These are phyloP conservation scores for Sporisorium sorghi DNA, from an alignment of 1,284 basidiomycete genomes.

Conservation along the genomic window DNA sequence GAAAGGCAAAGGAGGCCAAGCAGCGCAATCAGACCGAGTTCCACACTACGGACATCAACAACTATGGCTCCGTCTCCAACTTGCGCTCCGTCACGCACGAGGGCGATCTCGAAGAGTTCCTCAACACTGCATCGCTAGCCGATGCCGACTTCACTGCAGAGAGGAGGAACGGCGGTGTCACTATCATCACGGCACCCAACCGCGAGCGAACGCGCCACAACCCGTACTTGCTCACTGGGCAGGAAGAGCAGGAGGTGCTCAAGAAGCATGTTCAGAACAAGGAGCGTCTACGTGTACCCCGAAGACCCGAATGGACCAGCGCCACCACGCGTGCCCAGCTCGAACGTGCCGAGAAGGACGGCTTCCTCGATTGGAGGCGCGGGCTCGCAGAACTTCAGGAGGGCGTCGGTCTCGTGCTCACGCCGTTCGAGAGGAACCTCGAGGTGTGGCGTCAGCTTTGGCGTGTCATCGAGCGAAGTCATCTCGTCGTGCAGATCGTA, in stretches of 20 bases:
- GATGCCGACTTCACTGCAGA: conserved; percentile 98
- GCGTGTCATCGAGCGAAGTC: conserved; percentile 68
- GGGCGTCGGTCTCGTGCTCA: conserved; percentile 66
- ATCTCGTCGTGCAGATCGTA: conserved; percentile 68
- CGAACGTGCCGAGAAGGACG: conserved; percentile 65
- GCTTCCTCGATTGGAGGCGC: conserved; percentile 68
- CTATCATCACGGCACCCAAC: conserved; percentile 80
- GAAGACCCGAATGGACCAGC: conserved; percentile 64
- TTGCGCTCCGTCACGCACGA: conserved; percentile 96
- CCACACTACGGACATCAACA: conserved; percentile 71
- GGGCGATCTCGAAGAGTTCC: conserved; percentile 92
- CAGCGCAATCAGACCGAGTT: conserved; percentile 57
- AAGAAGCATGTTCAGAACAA: conserved; percentile 63
- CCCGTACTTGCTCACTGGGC: conserved; percentile 85
- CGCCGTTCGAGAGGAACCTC: conserved; percentile 69
- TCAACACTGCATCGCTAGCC: conserved; percentile 93
- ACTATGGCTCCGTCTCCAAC: conserved; percentile 67
- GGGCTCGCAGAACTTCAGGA: conserved; percentile 67
- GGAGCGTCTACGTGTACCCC: conserved; percentile 62
- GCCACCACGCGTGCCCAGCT: conserved; percentile 65
- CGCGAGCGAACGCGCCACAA: conserved; percentile 73
- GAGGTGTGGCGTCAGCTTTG: conserved; percentile 70
- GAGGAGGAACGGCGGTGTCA: conserved; percentile 80
- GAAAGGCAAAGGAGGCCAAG: conserved; percentile 61
- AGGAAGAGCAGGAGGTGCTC: conserved; percentile 79